Base-by-base conservation (phyloP, 2,329 filamentous ascomycete genomes). In the Lithohypha guttulata region DNA sequence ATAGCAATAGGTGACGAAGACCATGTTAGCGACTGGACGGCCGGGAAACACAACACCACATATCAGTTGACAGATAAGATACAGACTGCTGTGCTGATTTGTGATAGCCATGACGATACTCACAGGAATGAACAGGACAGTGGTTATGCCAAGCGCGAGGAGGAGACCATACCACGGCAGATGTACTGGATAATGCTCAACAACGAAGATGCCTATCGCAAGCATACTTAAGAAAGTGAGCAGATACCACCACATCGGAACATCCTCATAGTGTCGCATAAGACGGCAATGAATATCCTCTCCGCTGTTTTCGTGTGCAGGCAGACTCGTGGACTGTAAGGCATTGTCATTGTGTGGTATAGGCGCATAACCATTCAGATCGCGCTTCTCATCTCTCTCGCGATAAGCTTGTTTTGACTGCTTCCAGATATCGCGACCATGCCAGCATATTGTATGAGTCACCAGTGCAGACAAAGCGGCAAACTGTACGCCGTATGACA, bases 91-190 rank as follows among this genome's bases (percentile, higher is more conserved):
- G 59, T 91, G 83, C 56, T 89, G 84, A 57, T 91, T 93, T 7
- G 85, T 93, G 49, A 93, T 84, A 11, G 84, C 85, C 82, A 91
- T 93, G 53, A 93, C 82, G 55, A 93, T 91, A 44, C 85, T 85
- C 47, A 91, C 89, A 8, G 85, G 85, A 43, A 93, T 84, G 63
- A 93, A 93, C 44, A 93, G 80, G 39, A 89, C 60, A 14, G 79
- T 77, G 44, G 84, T 85, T 39, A 93, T 84, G 18, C 68, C 73
- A 2, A 93, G 69, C 1, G 85, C 82, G 4, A 93, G 70, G 11
- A 93, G 66, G 2, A 93, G 68, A 3, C 85, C 85, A 53, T 91
- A 91, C 81, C 85, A 93, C 0, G 85, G 85, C 1, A 93, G 67
- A 54, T 87, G 79, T 31, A 91, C 72, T 1, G 84, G 84, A 64